A percentile compares a stretch with the other conserved stretches of the same genome.
These are phyloP conservation scores for Scheffersomyces cryptocercus DNA, from an alignment of 1,139 yeast species.

Conservation along the genomic window DNA sequence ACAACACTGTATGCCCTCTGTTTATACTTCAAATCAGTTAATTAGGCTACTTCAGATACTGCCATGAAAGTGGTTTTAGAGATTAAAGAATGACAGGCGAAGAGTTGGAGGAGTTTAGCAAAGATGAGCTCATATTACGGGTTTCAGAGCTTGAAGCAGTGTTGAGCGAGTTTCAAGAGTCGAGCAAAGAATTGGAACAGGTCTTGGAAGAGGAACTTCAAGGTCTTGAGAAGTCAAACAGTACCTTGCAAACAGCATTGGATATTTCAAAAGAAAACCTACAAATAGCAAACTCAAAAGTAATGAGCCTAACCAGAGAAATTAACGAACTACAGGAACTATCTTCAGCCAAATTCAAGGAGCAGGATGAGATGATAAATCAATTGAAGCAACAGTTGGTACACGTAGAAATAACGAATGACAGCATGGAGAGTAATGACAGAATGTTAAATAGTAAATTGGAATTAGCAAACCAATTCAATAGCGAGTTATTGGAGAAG, in stretches of 20 bases:
- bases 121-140: constrained; percentile 29
- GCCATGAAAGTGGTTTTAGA: too few relatives aligned
- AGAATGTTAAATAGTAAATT: constrained; percentile 34
- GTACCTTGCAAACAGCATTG: constrained; percentile 15
- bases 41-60: too few relatives aligned
- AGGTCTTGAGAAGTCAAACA: constrained; percentile 30
- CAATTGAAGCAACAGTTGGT: constrained; percentile 35
- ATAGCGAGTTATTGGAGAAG: constrained; percentile 43
- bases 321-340: constrained; percentile 23
- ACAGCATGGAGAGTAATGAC: constrained; percentile 42
- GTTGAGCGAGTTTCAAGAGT: constrained; percentile 42
- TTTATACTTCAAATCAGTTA: too few relatives aligned
- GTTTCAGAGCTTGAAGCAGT: constrained; percentile 39
- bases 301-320: constrained; percentile 20
- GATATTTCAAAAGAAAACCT: constrained; percentile 17
- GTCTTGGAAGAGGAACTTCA: constrained; percentile 47
- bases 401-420: constrained; percentile 42
- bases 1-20: too few relatives aligned
- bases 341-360: constrained; percentile 14
- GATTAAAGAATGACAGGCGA: background rate
- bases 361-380: constrained; percentile 21
- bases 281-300: constrained; percentile 11
- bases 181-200: constrained; percentile 44
- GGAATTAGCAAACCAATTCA: constrained; percentile 36
- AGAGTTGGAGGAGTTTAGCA: constrained; percentile 19